These are phyloP conservation scores for Hawksworthiomyces lignivorus DNA, from an alignment of 2,329 filamentous ascomycete species.

Conservation along the genomic window DNA sequence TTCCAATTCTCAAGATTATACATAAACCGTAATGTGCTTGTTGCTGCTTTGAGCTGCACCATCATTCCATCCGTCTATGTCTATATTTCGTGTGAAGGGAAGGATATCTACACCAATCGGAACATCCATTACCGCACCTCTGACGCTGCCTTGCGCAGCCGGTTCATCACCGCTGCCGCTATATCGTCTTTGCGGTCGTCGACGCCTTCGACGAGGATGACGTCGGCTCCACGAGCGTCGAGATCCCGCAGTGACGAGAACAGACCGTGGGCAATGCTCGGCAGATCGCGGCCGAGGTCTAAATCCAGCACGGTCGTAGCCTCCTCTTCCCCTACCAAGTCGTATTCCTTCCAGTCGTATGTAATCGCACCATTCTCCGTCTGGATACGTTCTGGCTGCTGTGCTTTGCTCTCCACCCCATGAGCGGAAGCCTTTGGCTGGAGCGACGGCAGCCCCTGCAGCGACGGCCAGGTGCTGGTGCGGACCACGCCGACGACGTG, in stretches of 20 bases:
- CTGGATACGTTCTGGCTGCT: conserved; percentile 15
- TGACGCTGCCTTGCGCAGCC: conserved; percentile 68
- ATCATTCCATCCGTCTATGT: no score
- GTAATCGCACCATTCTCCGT: conserved; percentile 19
- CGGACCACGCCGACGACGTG: conserved; percentile 43
- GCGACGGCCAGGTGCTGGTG: conserved; percentile 44
- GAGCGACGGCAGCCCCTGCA: conserved; percentile 28
- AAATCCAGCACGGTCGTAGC: conserved; percentile 56
- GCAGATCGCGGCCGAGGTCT: conserved; percentile 60
- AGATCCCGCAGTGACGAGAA: conserved; percentile 83
- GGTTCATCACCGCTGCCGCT: conserved; percentile 80
- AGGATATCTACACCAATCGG: no score
- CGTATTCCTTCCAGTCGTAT: conserved; percentile 30
- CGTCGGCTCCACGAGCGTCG: conserved; percentile 68
- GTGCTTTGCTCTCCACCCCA: conserved; percentile 19
- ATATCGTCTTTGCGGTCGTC: conserved; percentile 72
- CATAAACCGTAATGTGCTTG: no score
- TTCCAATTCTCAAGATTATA: no score
- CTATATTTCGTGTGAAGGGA: no score
- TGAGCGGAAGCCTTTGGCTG: conserved; percentile 21
- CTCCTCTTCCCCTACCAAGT: conserved; percentile 26
- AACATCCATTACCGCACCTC: conserved; percentile 46
- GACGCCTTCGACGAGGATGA: conserved; percentile 88
- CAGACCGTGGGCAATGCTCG: conserved; percentile 73
- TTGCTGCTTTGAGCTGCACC: no score